These are phyloP conservation scores for Apiospora pterosperma DNA, from an alignment of 2,329 filamentous ascomycete genomes.

Conservation along the genomic window DNA sequence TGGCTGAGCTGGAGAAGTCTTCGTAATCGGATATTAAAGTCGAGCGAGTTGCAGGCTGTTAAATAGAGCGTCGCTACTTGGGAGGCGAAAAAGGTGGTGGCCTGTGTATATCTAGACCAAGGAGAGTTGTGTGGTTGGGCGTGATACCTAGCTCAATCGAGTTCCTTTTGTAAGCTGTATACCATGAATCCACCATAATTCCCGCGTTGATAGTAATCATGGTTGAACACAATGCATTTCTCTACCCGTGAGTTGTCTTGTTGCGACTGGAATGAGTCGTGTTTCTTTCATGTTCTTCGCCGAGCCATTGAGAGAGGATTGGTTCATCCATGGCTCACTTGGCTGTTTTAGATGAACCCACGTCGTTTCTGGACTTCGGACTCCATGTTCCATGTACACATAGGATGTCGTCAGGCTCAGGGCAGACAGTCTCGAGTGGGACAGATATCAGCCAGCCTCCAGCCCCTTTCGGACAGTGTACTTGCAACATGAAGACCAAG, in stretches of 20 bases:
- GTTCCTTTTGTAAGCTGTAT: constrained; percentile 57
- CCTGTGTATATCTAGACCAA: constrained; percentile 59
- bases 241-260: too few species aligned
- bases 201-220: constrained; percentile 21
- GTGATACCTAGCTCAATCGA: constrained; percentile 52
- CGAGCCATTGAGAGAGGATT: too few species aligned
- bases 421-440: too few species aligned
- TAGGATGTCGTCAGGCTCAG: too few species aligned
- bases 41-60: constrained; percentile 14
- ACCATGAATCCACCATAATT: constrained; percentile 53
- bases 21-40: constrained; percentile 34
- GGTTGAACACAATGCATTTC: neutral
- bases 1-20: constrained; percentile 81
- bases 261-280: neutral
- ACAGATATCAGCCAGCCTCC: too few species aligned
- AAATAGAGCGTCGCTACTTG: constrained; percentile 27
- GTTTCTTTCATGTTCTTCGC: too few species aligned
- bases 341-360: too few species aligned
- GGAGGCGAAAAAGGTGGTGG: constrained; percentile 29
- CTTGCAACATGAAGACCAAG: too few species aligned
- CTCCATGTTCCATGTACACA: too few species aligned
- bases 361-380: too few species aligned
- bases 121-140: constrained; percentile 37
- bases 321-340: too few species aligned
- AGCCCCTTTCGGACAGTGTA: too few species aligned